A percentile compares a stretch with the other conserved stretches of the same genome.
These are phyloP conservation scores for Hortaea werneckii DNA, from an alignment of 2,329 filamentous ascomycete species.

Conservation along the genomic window DNA sequence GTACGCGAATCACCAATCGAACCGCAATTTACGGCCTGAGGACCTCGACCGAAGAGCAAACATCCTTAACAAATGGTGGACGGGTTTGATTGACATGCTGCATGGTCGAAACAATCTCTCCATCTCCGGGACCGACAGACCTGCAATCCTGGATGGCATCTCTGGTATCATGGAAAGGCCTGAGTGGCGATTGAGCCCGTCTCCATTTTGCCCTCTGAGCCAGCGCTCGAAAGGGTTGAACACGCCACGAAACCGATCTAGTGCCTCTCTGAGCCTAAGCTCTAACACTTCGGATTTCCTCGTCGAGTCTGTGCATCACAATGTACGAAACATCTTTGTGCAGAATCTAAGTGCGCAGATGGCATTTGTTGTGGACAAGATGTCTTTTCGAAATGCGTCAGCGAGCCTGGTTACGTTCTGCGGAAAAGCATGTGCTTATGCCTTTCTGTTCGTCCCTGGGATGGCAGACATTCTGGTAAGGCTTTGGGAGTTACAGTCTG, in stretches of 20 bases:
- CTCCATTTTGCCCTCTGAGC: constrained; percentile 53
- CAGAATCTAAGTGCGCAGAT: constrained; percentile 76
- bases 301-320: constrained; percentile 71
- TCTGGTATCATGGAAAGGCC: constrained; percentile 76
- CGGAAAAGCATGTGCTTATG: constrained; percentile 83
- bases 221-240: constrained; percentile 41
- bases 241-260: constrained; percentile 40
- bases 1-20: constrained; percentile 58
- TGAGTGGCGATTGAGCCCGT: constrained; percentile 72
- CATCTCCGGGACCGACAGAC: constrained; percentile 74
- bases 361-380: constrained; percentile 76
- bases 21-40: constrained; percentile 57
- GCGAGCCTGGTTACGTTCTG: constrained; percentile 66
- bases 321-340: constrained; percentile 76
- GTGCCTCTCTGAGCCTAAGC: constrained; percentile 41
- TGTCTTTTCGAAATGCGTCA: constrained; percentile 66
- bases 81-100: constrained; percentile 67
- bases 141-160: constrained; percentile 66
- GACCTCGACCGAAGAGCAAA: constrained; percentile 71
- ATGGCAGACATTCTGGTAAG: constrained; percentile 74
- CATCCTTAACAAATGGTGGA: constrained; percentile 89
- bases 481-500: constrained; percentile 64
- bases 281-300: constrained; percentile 57
- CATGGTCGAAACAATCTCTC: constrained; percentile 65
- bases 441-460: constrained; percentile 84